Evolutionary conservation across 805 yeast genomes (phyloP).

Genomic region (Zygoascus ofunaensis): DNA sequence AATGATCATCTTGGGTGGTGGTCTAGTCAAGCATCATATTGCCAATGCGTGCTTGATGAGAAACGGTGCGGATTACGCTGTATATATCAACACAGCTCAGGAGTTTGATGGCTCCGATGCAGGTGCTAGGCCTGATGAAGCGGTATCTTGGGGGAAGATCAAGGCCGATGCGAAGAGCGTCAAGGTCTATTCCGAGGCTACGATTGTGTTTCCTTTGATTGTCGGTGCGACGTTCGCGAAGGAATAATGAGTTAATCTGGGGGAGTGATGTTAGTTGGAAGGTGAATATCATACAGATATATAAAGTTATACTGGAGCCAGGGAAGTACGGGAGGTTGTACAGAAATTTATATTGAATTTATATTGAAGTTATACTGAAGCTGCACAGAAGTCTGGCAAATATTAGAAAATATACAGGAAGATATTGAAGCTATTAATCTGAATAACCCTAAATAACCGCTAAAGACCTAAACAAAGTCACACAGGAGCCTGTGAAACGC

Average conservation of each 20-base stretch:
- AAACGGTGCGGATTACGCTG: constrained; percentile 98
- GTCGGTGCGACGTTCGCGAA: constrained; percentile 95
- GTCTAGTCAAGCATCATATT: constrained; percentile 91
- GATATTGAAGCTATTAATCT: no score
- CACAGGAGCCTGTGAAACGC: no score
- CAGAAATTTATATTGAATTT: no score
- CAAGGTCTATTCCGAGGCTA: constrained; percentile 91
- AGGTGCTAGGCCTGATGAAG: constrained; percentile 98
- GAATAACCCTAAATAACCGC: no score
- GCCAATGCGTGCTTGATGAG: constrained; percentile 98
- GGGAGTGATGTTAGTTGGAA: neutral
- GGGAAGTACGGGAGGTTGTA: no score
- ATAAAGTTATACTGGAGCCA: no score
- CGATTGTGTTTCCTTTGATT: constrained; percentile 87
- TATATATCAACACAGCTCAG: constrained; percentile 94
- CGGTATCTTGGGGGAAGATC: constrained; percentile 98
- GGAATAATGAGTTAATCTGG: constrained; percentile 2
- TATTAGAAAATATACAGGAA: no score
- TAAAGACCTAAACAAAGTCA: no score
- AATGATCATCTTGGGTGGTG: constrained; percentile 95
- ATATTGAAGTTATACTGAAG: no score
- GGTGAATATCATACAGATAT: no score
- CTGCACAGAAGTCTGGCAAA: no score
- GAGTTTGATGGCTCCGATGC: constrained; percentile 99
- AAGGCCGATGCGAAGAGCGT: constrained; percentile 87